Evolutionary conservation across 2,329 filamentous ascomycete genomes (phyloP), one percentile per base, ranked within the genome.

Genomic region (Hymenoscyphus salicellus): DNA sequence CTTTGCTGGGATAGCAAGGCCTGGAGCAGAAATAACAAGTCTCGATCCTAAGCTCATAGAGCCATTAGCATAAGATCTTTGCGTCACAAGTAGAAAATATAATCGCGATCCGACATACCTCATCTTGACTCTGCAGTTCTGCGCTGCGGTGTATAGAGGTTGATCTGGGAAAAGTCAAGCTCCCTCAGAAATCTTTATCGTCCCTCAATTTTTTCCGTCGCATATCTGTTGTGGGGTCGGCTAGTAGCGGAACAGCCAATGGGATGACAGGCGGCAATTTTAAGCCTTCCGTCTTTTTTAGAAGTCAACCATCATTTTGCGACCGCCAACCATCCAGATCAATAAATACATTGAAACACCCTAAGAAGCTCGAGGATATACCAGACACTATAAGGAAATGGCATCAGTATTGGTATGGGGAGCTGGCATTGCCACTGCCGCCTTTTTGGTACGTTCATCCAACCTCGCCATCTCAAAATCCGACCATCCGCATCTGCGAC

Each of bases 21-120:
- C 84, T 83, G 68, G 86, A 89, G 78, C 89, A 91, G 78, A 90
- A 89, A 76, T 89, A 88, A 77, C 87, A 90, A 63, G 84, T 87
- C 77, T 89, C 86, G 74, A 84, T 81, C 74, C 81, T 82, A 68
- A 11, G 55, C 4, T 38, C 16, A 32, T 8, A 14, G 5, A 3
- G 10, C 20, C 26, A 30, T 60, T 60, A 60, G 58, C 14, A 49
- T 52, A 5, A 0, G 20, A 23, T 14, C 20, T 52, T 52, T 2
- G 11, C 5, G 23, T 14, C 23, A 52, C 14, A 23, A 14, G 14
- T 4, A 52, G 26, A 23, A 26, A 52, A 23, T 2, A 23, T 5
- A 52, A 26, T 11, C n/a, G 57, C 23, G 57, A 30, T 59, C 14
- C 5, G n/a, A 56, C 41, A 56, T 63, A 65, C 60, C 60, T 66